Conservation (phyloP, 1,139 yeast genomes). For the Candida smagusa region DNA sequence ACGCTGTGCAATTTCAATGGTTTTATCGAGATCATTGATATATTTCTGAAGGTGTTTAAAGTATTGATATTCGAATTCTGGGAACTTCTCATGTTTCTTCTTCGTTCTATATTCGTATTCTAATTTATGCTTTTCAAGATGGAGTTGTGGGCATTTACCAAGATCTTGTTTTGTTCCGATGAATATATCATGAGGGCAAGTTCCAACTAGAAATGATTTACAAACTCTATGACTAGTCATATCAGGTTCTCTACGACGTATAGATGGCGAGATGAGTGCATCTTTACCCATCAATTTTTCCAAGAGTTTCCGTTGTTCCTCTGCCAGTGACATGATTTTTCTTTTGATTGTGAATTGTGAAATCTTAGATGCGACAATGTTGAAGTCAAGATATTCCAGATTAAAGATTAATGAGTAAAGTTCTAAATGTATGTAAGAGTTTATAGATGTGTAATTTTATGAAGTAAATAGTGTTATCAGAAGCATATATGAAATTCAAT, state of each 20-base stretch:
- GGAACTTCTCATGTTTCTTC: slow-evolving; percentile 53
- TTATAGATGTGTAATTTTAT: too few relatives aligned
- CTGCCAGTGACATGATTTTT: slow-evolving; percentile 39
- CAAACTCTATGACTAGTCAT: slow-evolving; percentile 71
- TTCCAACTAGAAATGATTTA: slow-evolving; percentile 76
- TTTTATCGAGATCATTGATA: slow-evolving; percentile 64
- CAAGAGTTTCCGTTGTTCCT: slow-evolving; percentile 71
- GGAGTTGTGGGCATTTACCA: slow-evolving; percentile 78
- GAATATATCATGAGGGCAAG: slow-evolving; percentile 86
- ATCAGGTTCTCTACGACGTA: slow-evolving; percentile 41
- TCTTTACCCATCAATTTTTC: slow-evolving; percentile 84
- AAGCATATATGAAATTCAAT: too few relatives aligned
- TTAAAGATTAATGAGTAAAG: too few relatives aligned
- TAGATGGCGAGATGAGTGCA: slow-evolving; percentile 37
- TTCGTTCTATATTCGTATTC: slow-evolving; percentile 63
- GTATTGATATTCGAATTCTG: slow-evolving; percentile 72
- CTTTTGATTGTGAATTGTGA: background rate
- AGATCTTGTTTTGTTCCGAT: slow-evolving; percentile 79
- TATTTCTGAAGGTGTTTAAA: slow-evolving; percentile 50
- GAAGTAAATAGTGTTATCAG: too few relatives aligned
- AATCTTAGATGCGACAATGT: too few relatives aligned
- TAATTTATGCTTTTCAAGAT: slow-evolving; percentile 70
- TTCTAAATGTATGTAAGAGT: too few relatives aligned
- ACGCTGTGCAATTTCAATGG: slow-evolving; percentile 61
- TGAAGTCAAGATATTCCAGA: too few relatives aligned